These are phyloP conservation scores for Phaeodactylum tricornutum DNA, from an alignment of 108 stramenopile genomes.

Conservation along the genomic window DNA sequence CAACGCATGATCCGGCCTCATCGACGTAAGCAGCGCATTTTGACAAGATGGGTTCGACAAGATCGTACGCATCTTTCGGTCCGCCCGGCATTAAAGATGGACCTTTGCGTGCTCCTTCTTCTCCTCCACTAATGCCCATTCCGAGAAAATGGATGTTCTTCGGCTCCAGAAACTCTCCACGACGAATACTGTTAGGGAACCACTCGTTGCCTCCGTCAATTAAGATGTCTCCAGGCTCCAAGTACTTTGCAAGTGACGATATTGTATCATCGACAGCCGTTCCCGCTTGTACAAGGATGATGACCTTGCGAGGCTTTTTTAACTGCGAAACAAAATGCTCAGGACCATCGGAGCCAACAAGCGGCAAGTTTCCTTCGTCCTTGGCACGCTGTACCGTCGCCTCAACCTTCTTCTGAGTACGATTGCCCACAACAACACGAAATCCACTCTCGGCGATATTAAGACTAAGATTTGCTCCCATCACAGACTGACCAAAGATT, in stretches of 20 bases:
- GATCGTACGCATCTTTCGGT: constrained; percentile 55
- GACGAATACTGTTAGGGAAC: constrained; percentile 60
- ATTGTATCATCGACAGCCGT: constrained; percentile 46
- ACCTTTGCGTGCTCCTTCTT: constrained; percentile 37
- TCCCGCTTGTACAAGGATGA: constrained; percentile 46
- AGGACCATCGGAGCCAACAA: constrained; percentile 41
- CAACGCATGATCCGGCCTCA: constrained; percentile 57
- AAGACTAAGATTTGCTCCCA: constrained; percentile 81
- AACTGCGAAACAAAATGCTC: constrained; percentile 26
- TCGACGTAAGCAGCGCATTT: constrained; percentile 50
- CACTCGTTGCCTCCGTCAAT: constrained; percentile 82
- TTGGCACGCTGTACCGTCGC: constrained; percentile 48
- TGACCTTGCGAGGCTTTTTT: constrained; percentile 58
- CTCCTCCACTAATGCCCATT: constrained; percentile 47
- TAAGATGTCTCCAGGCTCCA: constrained; percentile 63
- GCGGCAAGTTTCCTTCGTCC: constrained; percentile 45
- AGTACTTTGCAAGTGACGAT: constrained; percentile 41
- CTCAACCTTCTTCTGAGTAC: constrained; percentile 56
- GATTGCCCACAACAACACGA: constrained; percentile 49
- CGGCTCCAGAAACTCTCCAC: constrained; percentile 35
- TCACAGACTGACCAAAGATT: constrained; percentile 63
- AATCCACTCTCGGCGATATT: constrained; percentile 67
- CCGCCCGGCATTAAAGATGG: constrained; percentile 81
- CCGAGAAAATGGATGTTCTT: constrained; percentile 73
- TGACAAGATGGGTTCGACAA: constrained; percentile 51